Evolutionary conservation across 768 basidiomycete genomes (phyloP).

Genomic region (Trichaptum fuscoviolaceum): DNA sequence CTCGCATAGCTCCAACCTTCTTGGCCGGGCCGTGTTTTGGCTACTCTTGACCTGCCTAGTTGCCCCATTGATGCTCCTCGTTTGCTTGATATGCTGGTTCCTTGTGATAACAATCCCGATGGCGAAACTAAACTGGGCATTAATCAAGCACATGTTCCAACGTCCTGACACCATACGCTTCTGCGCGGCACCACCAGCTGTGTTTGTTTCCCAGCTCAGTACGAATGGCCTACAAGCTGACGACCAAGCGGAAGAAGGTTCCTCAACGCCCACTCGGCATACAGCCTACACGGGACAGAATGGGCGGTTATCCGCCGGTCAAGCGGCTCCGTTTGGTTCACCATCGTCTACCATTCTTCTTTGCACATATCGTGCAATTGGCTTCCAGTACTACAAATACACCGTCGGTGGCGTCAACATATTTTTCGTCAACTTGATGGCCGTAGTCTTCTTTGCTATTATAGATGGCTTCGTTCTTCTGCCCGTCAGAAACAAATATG

Average conservation of each 20-base stretch:
- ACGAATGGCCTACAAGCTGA: conserved; percentile 15
- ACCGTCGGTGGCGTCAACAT: conserved; percentile 99
- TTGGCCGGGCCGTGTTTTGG: conserved; percentile 84
- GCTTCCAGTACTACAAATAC: conserved; percentile 96
- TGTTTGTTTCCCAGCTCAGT: conserved; percentile 41
- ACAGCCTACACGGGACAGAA: conserved; percentile 63
- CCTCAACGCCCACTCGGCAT: conserved; percentile 17
- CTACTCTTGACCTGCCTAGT: conserved; percentile 67
- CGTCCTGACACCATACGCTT: conserved; percentile 87
- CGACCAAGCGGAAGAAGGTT: conserved; percentile 12
- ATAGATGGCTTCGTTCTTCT: conserved; percentile 85
- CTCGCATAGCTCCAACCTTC: conserved; percentile 30
- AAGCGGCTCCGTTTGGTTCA: conserved; percentile 79
- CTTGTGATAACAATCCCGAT: conserved; percentile 94
- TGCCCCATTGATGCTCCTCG: conserved; percentile 82
- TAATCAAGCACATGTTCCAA: conserved; percentile 74
- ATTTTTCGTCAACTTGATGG: conserved; percentile 91
- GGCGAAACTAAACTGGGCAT: conserved; percentile 96
- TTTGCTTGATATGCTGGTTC: conserved; percentile 92
- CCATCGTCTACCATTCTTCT: conserved; percentile 84
- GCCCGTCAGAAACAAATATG: conserved; percentile 57
- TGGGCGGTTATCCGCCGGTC: conserved; percentile 76
- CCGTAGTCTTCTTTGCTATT: conserved; percentile 93
- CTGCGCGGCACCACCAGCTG: conserved; percentile 76
- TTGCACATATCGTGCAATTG: conserved; percentile 90